phyloP scores from a whole-genome alignment of 2,329 filamentous ascomycete species.

The Talaromyces pinophilus region DNA sequence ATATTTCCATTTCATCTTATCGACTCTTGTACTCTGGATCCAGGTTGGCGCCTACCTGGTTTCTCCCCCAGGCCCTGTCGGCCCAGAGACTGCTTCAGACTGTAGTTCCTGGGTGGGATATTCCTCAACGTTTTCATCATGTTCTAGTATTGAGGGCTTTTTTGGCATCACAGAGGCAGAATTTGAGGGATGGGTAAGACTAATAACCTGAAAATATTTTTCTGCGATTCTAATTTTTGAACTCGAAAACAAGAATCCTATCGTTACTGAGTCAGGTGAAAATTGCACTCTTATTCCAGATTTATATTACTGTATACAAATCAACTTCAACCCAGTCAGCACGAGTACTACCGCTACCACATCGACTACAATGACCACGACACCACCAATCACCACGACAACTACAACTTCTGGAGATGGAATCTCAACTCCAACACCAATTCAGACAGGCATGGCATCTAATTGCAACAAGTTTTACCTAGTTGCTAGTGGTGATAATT shows the following conservation, averaged over 20 bases:
- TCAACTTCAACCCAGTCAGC: background rate
- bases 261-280: background rate
- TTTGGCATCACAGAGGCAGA: background rate
- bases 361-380: background rate
- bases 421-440: background rate
- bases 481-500: conserved; percentile 5
- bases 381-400: background rate
- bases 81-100: background rate
- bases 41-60: background rate
- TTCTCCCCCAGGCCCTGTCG: background rate
- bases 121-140: background rate
- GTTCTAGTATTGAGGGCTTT: too few relatives aligned
- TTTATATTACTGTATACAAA: background rate
- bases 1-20: too few relatives aligned
- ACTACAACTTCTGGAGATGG: background rate
- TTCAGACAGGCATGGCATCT: background rate
- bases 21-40: too few relatives aligned
- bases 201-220: background rate
- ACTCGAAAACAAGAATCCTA: background rate
- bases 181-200: conserved; percentile 5
- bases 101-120: background rate
- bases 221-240: background rate
- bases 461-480: conserved; percentile 3
- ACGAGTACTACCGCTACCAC: background rate
- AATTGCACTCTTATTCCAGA: background rate